These are phyloP conservation scores for Trichoderma orchidacearum DNA, from an alignment of 495 filamentous ascomycete species.

Conservation along the genomic window DNA sequence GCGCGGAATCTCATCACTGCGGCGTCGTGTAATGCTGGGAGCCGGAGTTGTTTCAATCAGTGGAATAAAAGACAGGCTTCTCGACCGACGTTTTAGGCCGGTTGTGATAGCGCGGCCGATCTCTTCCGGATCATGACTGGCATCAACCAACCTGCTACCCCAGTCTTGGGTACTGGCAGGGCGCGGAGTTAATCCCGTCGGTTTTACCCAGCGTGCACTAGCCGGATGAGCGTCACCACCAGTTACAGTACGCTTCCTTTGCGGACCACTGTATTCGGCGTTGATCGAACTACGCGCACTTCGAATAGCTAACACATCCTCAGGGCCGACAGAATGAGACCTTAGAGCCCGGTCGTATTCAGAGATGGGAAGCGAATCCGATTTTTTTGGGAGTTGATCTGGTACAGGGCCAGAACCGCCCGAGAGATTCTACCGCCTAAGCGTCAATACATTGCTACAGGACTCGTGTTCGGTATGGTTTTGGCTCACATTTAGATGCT, in stretches of 20 bases:
- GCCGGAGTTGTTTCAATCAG: not conserved
- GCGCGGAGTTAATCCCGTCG: constrained; percentile 37
- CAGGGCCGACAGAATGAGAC: constrained; percentile 39
- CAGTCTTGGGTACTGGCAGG: constrained; percentile 39
- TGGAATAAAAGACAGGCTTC: constrained; percentile 25
- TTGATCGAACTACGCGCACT: constrained; percentile 33
- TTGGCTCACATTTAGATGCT: constrained; percentile 35
- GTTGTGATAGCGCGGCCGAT: constrained; percentile 41
- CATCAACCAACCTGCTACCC: constrained; percentile 14
- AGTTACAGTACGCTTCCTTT: not conserved
- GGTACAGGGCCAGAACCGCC: not conserved
- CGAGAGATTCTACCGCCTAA: not conserved
- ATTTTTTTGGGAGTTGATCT: constrained; percentile 20
- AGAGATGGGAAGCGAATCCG: constrained; percentile 37
- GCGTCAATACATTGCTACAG: not conserved
- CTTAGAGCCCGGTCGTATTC: constrained; percentile 37
- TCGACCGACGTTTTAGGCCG: constrained; percentile 32
- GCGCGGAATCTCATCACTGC: constrained; percentile 39
- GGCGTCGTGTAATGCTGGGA: constrained; percentile 25
- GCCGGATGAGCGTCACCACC: not conserved
- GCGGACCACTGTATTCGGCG: constrained; percentile 12
- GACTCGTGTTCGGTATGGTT: no score
- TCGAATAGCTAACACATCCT: constrained; percentile 29
- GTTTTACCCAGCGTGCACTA: constrained; percentile 6
- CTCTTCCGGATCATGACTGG: constrained; percentile 25